phyloP scores from a whole-genome alignment of 2,329 filamentous ascomycete genomes.

The Aspergillus ochraceus region DNA sequence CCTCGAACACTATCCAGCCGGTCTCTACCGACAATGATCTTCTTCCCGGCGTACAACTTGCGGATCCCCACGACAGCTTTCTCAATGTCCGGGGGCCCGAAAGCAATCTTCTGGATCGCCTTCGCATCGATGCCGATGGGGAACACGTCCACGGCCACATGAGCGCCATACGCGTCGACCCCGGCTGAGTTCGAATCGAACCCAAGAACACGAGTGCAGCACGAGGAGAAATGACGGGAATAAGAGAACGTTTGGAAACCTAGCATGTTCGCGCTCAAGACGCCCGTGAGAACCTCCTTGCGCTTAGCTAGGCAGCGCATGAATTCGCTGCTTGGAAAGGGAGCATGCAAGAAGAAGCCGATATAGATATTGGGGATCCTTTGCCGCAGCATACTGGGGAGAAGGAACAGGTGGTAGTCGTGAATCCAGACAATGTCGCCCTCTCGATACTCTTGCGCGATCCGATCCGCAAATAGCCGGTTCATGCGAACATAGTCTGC shows the following conservation, averaged over 20 bases:
- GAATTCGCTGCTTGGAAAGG: constrained; percentile 95
- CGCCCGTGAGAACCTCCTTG: constrained; percentile 86
- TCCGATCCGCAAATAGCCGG: constrained; percentile 84
- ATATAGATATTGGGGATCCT: constrained; percentile 87
- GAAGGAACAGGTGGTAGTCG: constrained; percentile 88
- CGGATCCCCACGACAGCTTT: constrained; percentile 71
- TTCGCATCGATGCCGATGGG: constrained; percentile 92
- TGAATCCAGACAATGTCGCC: constrained; percentile 92
- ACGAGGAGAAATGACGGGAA: constrained; percentile 90
- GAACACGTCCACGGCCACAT: constrained; percentile 89
- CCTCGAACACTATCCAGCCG: constrained; percentile 90
- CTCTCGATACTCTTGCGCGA: constrained; percentile 84
- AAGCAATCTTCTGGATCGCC: constrained; percentile 73
- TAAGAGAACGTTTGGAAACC: constrained; percentile 97
- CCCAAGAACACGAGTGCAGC: constrained; percentile 86
- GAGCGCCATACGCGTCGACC: constrained; percentile 83
- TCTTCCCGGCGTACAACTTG: constrained; percentile 80
- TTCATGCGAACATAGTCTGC: constrained; percentile 92
- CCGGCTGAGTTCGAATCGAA: constrained; percentile 83
- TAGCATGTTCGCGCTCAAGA: constrained; percentile 87
- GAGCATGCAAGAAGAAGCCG: constrained; percentile 89
- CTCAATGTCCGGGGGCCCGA: constrained; percentile 67
- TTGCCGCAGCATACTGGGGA: constrained; percentile 86
- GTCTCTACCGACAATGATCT: constrained; percentile 92
- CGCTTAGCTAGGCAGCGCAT: constrained; percentile 82